A percentile compares a stretch with the other conserved stretches of the same genome.
These are phyloP conservation scores for Macrophomina phaseolina DNA, from an alignment of 2,329 filamentous ascomycete genomes.

Conservation along the genomic window DNA sequence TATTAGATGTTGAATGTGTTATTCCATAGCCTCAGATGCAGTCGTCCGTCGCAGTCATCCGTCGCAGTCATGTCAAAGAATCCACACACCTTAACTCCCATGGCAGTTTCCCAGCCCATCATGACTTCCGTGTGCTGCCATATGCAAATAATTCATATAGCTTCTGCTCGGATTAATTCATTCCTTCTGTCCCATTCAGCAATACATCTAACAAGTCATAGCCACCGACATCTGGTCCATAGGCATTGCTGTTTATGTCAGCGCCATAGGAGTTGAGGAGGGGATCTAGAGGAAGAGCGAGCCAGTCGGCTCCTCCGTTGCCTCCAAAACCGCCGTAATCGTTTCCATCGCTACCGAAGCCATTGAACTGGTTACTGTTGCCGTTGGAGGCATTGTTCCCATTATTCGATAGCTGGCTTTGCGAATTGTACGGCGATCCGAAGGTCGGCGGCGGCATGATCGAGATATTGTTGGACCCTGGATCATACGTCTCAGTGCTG, in stretches of 20 bases:
- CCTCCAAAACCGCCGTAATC: constrained; percentile 12
- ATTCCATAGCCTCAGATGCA: not conserved
- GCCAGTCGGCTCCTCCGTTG: constrained; percentile 56
- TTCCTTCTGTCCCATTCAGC: constrained; percentile 36
- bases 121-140: not conserved
- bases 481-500: constrained; percentile 51
- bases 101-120: not conserved
- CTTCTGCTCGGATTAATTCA: not conserved
- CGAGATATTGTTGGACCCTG: constrained; percentile 48
- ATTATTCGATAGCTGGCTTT: constrained; percentile 15
- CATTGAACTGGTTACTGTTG: constrained; percentile 29
- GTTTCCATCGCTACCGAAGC: constrained; percentile 27
- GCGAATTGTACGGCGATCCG: constrained; percentile 11
- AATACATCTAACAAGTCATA: constrained; percentile 58
- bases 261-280: constrained; percentile 64
- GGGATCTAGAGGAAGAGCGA: constrained; percentile 66
- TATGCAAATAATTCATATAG: not conserved
- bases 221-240: constrained; percentile 69
- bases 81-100: not conserved
- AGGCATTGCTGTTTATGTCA: constrained; percentile 61
- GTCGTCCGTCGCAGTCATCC: not conserved
- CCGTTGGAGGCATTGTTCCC: constrained; percentile 29
- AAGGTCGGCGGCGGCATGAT: constrained; percentile 55
- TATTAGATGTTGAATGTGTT: not conserved
- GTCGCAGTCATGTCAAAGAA: not conserved